Percentiles rank a stretch among this genome's conserved stretches.
phyloP scores from a whole-genome alignment of 345 rosid species.

The Gossypioides kirkii region DNA sequence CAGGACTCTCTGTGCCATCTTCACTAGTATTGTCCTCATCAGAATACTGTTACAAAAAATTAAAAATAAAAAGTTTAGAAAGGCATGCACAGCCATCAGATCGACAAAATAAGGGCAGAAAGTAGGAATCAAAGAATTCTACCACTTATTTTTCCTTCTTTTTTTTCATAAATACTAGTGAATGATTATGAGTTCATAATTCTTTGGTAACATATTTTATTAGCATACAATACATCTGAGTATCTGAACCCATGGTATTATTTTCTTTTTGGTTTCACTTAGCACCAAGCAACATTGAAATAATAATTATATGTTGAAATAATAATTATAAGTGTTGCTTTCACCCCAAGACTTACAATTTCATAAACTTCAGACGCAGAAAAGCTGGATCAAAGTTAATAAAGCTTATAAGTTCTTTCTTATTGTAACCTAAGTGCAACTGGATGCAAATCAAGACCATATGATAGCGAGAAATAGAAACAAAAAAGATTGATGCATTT shows the following conservation, averaged over 20 bases:
- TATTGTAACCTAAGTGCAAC: not conserved
- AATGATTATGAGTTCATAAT: not conserved
- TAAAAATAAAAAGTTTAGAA: slow-evolving; percentile 5
- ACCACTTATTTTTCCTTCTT: not conserved
- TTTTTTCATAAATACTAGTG: not conserved
- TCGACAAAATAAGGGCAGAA: not conserved
- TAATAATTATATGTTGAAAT: not conserved
- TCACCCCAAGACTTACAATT: not conserved
- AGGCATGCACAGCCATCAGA: slow-evolving; percentile 2
- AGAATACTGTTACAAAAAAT: slow-evolving; percentile 35
- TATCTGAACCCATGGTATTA: not conserved
- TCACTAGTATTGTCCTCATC: slow-evolving; percentile 41
- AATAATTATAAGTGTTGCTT: not conserved
- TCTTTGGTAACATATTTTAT: not conserved
- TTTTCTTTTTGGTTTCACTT: not conserved
- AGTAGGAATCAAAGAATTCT: not conserved
- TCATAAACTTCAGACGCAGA: not conserved
- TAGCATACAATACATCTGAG: not conserved
- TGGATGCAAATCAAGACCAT: not conserved
- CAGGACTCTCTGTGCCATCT: slow-evolving; percentile 26
- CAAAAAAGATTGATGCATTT: not conserved
- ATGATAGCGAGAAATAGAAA: not conserved
- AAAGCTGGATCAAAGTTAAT: not conserved
- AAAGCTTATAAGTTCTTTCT: not conserved
- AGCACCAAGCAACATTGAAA: not conserved